phyloP scores from a whole-genome alignment of 305 asterid genomes.

The Petunia hybrid region DNA sequence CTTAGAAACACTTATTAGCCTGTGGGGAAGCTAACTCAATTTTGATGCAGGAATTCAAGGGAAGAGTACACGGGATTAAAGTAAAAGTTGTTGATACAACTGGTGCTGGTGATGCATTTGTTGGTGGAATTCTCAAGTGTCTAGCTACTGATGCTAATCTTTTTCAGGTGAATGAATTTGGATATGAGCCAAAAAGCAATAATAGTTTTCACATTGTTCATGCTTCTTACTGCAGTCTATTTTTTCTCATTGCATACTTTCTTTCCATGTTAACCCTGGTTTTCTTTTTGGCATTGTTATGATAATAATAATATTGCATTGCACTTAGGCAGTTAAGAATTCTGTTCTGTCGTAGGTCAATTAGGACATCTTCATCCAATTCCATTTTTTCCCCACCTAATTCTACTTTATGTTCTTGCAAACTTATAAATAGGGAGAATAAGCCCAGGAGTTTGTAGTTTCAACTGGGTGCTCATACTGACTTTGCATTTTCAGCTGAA shows the following conservation, averaged over 20 bases:
- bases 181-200: constrained; percentile 25
- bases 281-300: background rate
- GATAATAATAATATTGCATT: background rate
- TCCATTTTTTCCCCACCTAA: background rate
- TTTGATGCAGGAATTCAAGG: constrained; percentile 72
- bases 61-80: constrained; percentile 68
- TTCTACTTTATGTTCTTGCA: background rate
- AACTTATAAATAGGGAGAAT: background rate
- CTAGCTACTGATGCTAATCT: constrained; percentile 66
- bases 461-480: constrained; percentile 2
- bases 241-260: background rate
- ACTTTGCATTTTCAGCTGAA: constrained; percentile 1
- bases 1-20: background rate
- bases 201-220: constrained; percentile 19
- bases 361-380: background rate
- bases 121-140: constrained; percentile 69
- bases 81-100: constrained; percentile 83
- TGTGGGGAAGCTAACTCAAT: background rate
- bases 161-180: constrained; percentile 56
- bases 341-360: background rate
- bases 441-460: background rate
- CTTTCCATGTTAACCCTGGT: constrained; percentile 6
- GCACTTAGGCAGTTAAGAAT: background rate
- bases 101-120: constrained; percentile 98
- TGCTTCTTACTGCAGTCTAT: background rate